Evolutionary conservation across 2,329 filamentous ascomycete species (phyloP), one percentile per base, ranked within the genome.

Genomic region (Claviceps quebecensis): DNA sequence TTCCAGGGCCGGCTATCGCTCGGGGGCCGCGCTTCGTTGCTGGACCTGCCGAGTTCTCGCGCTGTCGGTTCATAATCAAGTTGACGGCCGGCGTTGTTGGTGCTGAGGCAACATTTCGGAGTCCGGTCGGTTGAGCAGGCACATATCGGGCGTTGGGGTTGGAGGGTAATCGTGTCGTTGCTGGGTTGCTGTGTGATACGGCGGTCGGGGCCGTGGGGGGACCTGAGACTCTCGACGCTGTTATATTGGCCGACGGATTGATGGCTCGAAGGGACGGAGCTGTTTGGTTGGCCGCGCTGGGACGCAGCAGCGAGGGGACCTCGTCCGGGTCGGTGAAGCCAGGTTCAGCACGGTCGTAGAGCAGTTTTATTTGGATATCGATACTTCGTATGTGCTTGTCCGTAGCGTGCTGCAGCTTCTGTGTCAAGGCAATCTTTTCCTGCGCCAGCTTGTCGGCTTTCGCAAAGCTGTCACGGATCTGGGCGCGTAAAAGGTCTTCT

Each of bases 391-490:
- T 72, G 68, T 84, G 80, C 59, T 82, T 82, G 61, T 83, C 80
- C 61, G 80, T 72, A 43, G 75, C 70, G 47, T 69, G 62, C 59
- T 80, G 73, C 52, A 80, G 69, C 66, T 85, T 88, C 56, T 83
- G 75, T 4, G 81, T 76, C 34, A 93, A 69, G 2, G 74, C 75
- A 50, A 87, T 73, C 71, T 93, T 93, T 63, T 93, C 86, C 50
- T 81, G 77, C 52, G 87, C 81, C 37, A 93, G 69, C 54, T 80
- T 73, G 56, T 89, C 81, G 50, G 84, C 84, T 57, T 76, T 78
- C 55, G 77, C 75, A 60, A 77, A 91, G 60, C 81, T 82, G 54
- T 86, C 80, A 51, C 74, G 69, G 57, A 91, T 84, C 50, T 77
- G 75, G 47, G 80, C 77, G 50, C 79, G 76, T 60, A 86, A 76